Conservation (phyloP, 2,329 filamentous ascomycete genomes). For the Magnaporthales sp. region DNA sequence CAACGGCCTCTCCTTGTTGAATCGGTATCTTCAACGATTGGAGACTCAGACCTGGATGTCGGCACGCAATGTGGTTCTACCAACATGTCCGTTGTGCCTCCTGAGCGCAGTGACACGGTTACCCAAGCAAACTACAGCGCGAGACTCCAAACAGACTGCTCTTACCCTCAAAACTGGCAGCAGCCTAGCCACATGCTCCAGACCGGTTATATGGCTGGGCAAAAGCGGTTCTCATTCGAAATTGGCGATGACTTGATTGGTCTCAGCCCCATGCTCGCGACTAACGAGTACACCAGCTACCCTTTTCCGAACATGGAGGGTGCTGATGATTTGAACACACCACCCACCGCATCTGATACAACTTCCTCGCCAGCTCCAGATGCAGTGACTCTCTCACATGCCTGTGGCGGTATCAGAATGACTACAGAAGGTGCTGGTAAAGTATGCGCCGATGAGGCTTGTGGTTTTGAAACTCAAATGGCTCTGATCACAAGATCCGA, state of each 20-base stretch:
- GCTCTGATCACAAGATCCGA: background rate
- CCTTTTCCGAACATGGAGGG: background rate
- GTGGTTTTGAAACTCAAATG: background rate
- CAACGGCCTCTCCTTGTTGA: background rate
- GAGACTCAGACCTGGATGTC: background rate
- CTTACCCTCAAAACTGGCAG: background rate
- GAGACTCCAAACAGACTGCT: background rate
- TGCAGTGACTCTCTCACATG: background rate
- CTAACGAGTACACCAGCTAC: background rate
- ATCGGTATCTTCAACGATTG: background rate
- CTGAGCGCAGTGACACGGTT: background rate
- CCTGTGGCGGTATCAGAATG: background rate
- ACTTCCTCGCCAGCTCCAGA: background rate
- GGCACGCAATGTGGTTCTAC: background rate
- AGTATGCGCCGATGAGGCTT: background rate
- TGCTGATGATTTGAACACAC: background rate
- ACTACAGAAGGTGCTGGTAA: background rate
- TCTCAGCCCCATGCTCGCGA: background rate
- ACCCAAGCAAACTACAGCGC: conserved; percentile 3
- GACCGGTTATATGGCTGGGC: background rate
- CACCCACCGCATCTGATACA: background rate
- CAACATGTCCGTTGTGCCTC: background rate
- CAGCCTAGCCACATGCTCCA: background rate
- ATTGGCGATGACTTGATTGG: conserved; percentile 1
- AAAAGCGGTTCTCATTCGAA: conserved; percentile 5